Conservation (phyloP, 2,329 filamentous ascomycete species). For the Leptographium lundbergii region DNA sequence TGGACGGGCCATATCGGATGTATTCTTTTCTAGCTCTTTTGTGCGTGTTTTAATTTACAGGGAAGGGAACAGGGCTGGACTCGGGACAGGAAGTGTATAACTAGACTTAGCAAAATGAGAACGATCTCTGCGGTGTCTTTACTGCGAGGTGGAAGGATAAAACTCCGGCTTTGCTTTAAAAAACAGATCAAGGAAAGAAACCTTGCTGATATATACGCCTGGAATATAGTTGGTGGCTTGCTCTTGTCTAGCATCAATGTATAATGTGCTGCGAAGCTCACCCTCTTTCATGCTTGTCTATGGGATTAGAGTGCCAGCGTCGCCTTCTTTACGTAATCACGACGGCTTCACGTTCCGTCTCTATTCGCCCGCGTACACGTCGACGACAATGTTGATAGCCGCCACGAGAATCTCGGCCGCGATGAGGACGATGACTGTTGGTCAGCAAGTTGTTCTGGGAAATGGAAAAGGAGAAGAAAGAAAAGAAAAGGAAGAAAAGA, state of each 20-base stretch:
- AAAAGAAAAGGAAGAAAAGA: slow-evolving; percentile 13
- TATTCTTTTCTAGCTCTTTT: neutral
- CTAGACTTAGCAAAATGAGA: neutral
- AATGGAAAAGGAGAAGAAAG: slow-evolving; percentile 2
- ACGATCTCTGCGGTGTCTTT: neutral
- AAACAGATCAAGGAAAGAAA: neutral
- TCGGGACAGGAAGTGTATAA: slow-evolving; percentile 1
- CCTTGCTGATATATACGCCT: neutral
- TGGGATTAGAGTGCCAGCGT: too few species aligned
- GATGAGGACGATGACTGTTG: slow-evolving; percentile 79
- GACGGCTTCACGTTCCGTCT: neutral
- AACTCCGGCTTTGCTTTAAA: neutral
- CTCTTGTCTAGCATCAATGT: too few species aligned
- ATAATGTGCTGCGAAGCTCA: neutral
- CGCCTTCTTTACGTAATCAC: too few species aligned
- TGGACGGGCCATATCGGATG: neutral
- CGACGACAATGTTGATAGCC: slow-evolving; percentile 87
- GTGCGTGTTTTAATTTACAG: neutral
- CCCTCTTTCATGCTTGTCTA: neutral
- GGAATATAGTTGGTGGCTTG: too few species aligned
- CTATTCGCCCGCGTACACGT: slow-evolving; percentile 55
- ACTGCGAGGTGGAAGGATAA: neutral
- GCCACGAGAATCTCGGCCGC: slow-evolving; percentile 91
- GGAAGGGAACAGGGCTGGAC: neutral
- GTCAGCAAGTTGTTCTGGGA: neutral